Evolutionary conservation across 495 filamentous ascomycete species (phyloP).

Genomic region (Annulohypoxylon nitens): DNA sequence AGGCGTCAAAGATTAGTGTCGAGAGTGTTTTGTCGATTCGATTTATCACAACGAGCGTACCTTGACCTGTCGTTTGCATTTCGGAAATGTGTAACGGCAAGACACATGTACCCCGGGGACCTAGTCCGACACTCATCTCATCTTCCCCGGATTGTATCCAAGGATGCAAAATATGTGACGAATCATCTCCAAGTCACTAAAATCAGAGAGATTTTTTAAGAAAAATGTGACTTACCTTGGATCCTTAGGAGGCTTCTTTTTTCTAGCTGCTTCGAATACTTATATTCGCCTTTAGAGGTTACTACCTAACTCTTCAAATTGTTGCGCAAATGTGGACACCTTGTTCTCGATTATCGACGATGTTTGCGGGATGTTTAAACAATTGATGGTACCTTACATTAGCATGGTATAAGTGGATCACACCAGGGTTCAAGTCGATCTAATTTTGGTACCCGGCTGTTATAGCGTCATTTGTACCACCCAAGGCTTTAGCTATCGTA

Average conservation of each 20-base stretch:
- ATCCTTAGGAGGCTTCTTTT: background rate
- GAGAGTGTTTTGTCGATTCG: background rate
- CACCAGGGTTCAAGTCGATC: background rate
- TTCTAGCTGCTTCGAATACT: conserved; percentile 8
- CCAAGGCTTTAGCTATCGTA: background rate
- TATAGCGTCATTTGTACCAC: conserved; percentile 6
- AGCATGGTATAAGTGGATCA: conserved; percentile 18
- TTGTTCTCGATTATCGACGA: conserved; percentile 5
- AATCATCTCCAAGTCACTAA: conserved; percentile 5
- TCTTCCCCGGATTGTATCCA: conserved; percentile 3
- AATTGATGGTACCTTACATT: conserved; percentile 32
- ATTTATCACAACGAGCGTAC: background rate
- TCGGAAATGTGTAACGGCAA: background rate
- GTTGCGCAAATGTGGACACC: background rate
- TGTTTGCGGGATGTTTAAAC: conserved; percentile 9
- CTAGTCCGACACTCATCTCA: conserved; percentile 4
- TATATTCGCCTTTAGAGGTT: background rate
- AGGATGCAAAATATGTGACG: background rate
- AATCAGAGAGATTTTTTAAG: background rate
- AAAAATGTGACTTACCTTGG: conserved; percentile 19
- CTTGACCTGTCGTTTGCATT: background rate
- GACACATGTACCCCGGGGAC: conserved; percentile 22
- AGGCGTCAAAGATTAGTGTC: no score
- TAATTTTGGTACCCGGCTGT: conserved; percentile 12
- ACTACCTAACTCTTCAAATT: background rate